Percentiles rank a stretch among this genome's conserved stretches.
Conservation (phyloP, 176 grass and related monocot species). For the Lolium rigidum region DNA sequence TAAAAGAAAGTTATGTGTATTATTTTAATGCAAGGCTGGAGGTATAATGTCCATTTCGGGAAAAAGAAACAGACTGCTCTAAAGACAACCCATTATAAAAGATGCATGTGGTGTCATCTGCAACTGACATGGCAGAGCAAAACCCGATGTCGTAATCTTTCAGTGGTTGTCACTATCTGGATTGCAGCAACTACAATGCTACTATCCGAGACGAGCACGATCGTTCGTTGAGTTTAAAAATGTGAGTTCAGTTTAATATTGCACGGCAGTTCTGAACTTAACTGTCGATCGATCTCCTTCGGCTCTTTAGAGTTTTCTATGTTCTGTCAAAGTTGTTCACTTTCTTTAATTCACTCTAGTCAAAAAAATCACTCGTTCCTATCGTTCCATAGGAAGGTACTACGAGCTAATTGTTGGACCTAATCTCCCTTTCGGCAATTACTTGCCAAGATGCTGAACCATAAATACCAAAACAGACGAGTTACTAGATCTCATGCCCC, state of each 20-base stretch:
- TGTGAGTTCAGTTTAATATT: background rate
- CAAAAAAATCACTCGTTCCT: background rate
- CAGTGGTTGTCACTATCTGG: background rate
- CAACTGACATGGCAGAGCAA: no score
- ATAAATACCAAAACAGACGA: conserved; percentile 12
- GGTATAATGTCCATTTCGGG: no score
- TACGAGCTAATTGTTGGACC: background rate
- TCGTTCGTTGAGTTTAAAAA: no score
- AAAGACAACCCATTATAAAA: no score
- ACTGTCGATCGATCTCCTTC: background rate
- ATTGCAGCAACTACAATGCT: background rate
- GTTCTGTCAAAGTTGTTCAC: background rate
- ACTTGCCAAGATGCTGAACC: background rate
- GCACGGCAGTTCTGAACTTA: background rate
- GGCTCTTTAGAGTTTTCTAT: background rate
- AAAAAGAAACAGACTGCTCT: no score
- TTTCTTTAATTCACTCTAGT: conserved; percentile 3
- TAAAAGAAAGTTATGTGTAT: no score
- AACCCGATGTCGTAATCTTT: no score
- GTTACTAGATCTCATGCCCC: background rate
- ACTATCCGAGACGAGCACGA: background rate
- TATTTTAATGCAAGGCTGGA: no score
- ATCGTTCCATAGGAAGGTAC: background rate
- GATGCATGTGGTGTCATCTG: no score
- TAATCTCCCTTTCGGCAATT: no score